Conservation (phyloP, 306 rosid genomes). For the Cicer cuneatum region DNA sequence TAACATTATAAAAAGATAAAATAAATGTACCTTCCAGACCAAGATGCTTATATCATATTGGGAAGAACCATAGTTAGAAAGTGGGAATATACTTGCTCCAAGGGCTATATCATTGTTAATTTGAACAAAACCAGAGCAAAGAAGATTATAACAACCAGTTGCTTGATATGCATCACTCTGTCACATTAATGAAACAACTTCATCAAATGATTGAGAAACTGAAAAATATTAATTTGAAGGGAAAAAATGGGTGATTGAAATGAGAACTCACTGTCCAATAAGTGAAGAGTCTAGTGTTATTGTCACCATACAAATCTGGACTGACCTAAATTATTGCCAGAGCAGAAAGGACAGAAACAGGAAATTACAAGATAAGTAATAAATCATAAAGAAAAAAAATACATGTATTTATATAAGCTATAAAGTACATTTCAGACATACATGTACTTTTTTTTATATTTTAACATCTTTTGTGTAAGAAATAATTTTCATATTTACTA, state of each 20-base stretch:
- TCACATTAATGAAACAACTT: conserved; percentile 28
- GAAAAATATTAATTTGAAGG: conserved; percentile 14
- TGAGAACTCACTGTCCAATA: conserved; percentile 63
- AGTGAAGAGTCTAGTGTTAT: conserved; percentile 63
- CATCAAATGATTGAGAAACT: conserved; percentile 37
- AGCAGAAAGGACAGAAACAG: conserved; percentile 33
- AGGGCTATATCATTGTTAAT: conserved; percentile 59
- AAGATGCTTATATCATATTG: conserved; percentile 66
- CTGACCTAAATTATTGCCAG: conserved; percentile 54
- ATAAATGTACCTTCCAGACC: conserved; percentile 60
- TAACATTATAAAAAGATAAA: conserved; percentile 32
- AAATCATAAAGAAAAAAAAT: background rate
- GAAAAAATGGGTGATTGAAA: conserved; percentile 25
- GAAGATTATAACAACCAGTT: conserved; percentile 70
- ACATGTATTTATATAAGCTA: too few species aligned
- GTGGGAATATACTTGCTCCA: conserved; percentile 61
- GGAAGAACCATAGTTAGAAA: conserved; percentile 56
- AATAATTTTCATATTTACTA: too few species aligned
- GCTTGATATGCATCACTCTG: conserved; percentile 74
- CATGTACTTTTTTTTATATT: too few species aligned
- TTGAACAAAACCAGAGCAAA: conserved; percentile 68
- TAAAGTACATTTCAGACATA: too few species aligned
- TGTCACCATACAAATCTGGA: conserved; percentile 65
- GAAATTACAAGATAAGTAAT: conserved; percentile 36
- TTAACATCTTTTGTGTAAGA: too few species aligned